These are phyloP conservation scores for Solanum bukasovii DNA, from an alignment of 257 asterid genomes.

Conservation along the genomic window DNA sequence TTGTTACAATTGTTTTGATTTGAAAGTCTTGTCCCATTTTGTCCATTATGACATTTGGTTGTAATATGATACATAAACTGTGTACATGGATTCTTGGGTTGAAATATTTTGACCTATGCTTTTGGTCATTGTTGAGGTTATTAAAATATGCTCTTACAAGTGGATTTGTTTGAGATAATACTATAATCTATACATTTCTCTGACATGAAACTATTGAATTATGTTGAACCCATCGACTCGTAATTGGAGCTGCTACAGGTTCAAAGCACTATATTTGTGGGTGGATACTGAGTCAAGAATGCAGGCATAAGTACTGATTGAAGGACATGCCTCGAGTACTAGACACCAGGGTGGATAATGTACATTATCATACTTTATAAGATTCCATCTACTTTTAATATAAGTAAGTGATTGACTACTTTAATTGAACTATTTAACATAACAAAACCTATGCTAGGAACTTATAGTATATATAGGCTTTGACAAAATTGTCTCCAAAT, in stretches of 20 bases:
- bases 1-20: not conserved
- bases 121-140: not conserved
- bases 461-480: not conserved
- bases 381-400: not conserved
- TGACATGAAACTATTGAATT: not conserved
- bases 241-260: not conserved
- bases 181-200: not conserved
- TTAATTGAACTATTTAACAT: not conserved
- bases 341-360: not conserved
- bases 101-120: not conserved
- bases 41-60: not conserved
- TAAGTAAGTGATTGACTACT: not conserved
- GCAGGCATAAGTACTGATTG: not conserved
- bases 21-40: not conserved
- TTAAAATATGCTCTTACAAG: not conserved
- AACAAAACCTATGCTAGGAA: not conserved
- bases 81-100: not conserved
- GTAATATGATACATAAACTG: not conserved
- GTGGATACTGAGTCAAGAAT: not conserved
- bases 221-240: not conserved
- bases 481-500: not conserved
- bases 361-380: not conserved
- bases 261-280: not conserved
- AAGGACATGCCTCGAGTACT: not conserved
- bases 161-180: not conserved